Evolutionary conservation across 1,139 yeast genomes (phyloP).

Genomic region (Kodamaea plutei): DNA sequence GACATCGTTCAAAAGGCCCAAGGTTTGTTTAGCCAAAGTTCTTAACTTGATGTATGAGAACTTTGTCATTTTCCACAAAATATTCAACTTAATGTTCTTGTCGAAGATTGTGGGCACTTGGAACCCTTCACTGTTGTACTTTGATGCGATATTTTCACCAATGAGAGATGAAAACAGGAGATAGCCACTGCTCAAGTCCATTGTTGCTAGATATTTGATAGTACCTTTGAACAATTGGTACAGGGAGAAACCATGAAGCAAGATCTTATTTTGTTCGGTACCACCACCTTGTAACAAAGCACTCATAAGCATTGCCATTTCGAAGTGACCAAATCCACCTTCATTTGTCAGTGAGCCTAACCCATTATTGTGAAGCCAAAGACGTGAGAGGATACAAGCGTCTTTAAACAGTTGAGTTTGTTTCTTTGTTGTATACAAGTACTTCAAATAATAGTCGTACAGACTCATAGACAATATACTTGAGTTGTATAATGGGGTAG

Average conservation of each 20-base stretch:
- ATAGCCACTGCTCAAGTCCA: constrained; percentile 65
- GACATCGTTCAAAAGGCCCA: constrained; percentile 67
- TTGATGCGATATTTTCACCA: constrained; percentile 44
- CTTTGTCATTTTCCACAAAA: constrained; percentile 76
- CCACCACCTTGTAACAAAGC: constrained; percentile 87
- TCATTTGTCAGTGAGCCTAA: constrained; percentile 56
- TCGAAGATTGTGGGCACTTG: constrained; percentile 75
- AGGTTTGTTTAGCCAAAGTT: constrained; percentile 65
- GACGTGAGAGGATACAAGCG: constrained; percentile 80
- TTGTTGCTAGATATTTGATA: constrained; percentile 72
- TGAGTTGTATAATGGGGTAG: constrained; percentile 85
- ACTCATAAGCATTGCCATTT: constrained; percentile 77
- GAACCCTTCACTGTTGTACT: constrained; percentile 55
- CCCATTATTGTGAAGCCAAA: constrained; percentile 90
- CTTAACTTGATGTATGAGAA: constrained; percentile 62
- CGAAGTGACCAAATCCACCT: constrained; percentile 92
- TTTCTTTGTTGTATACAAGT: constrained; percentile 69
- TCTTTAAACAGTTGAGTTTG: constrained; percentile 81
- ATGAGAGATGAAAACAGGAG: constrained; percentile 60
- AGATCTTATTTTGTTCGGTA: constrained; percentile 63
- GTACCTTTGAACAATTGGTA: constrained; percentile 91
- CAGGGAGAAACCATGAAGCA: constrained; percentile 83
- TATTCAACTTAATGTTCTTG: constrained; percentile 67
- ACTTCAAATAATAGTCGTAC: constrained; percentile 67
- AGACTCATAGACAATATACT: constrained; percentile 68